Evolutionary conservation across 306 rosid species (phyloP), one percentile per base, ranked within the genome.

Genomic region (Rosa multiflora): DNA sequence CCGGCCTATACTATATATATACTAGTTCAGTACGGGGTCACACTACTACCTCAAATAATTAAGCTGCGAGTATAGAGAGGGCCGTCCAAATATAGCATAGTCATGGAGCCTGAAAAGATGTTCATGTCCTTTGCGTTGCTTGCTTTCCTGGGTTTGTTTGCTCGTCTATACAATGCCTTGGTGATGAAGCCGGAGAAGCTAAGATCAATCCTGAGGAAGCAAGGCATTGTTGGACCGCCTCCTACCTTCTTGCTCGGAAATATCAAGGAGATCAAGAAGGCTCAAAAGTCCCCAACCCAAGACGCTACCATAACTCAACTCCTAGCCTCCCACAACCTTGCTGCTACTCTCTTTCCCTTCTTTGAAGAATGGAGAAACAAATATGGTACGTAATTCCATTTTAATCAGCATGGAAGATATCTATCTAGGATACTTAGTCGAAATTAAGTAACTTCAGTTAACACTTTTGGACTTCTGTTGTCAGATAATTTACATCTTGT

Each of bases 191-290:
- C 88, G 29, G 32, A 67, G 42, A 81, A 81, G 39, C 78, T 85
- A 49, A 76, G 88, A 9, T 61, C 83, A 47, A 39, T 44, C 59
- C 80, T 87, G 6, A 78, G 46, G 37, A 81, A 83, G 18, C 91
- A 88, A 81, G 86, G 91, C 12, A 85, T 88, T 39, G 82, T 3
- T 8, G 91, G 91, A 44, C 87, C 91, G 20, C 73, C 85, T 23
- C 79, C 87, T 39, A 46, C 81, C 75, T 58, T 88, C 18, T 69
- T 88, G 0, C 75, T 85, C 7, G 86, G 90, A 63, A 87, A 87
- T 40, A 74, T 84, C 3, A 44, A 21, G 29, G 85, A 84, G 44
- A 74, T 88, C 42, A 56, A 61, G 53, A 81, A 76, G 15, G 67
- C 83, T 5, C 21, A 66, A 9, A 49, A 52, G n/a, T 20, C 49